These are phyloP conservation scores for Exophiala mesophila DNA, from an alignment of 2,329 filamentous ascomycete species.

Conservation along the genomic window DNA sequence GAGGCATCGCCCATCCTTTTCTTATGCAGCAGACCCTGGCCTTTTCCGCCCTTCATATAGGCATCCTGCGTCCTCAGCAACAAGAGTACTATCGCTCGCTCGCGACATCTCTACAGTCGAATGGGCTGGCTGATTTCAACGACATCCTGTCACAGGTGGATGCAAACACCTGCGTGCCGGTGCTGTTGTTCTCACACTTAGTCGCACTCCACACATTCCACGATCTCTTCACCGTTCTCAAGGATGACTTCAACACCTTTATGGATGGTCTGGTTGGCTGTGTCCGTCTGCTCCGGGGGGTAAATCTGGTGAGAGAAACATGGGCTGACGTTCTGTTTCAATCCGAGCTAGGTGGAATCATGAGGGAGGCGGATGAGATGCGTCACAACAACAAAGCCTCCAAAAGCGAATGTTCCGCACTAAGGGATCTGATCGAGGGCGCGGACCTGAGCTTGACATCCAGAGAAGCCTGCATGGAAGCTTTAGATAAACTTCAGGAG, in stretches of 20 bases:
- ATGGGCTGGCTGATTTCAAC: conserved; percentile 16
- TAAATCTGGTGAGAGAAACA: conserved; percentile 12
- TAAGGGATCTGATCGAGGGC: conserved; percentile 11
- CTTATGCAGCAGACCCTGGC: conserved; percentile 27
- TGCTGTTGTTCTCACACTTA: conserved; percentile 20
- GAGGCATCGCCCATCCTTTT: conserved; percentile 31
- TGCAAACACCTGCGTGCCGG: conserved; percentile 11
- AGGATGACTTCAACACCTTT: conserved; percentile 34
- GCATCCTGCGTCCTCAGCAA: conserved; percentile 30
- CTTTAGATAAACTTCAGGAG: conserved; percentile 11
- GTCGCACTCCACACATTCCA: conserved; percentile 33
- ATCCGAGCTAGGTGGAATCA: conserved; percentile 9
- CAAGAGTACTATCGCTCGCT: conserved; percentile 10
- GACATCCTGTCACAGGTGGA: conserved; percentile 9
- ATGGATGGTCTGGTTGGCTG: conserved; percentile 27
- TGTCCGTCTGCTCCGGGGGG: conserved; percentile 28
- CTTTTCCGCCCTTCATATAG: conserved; percentile 32
- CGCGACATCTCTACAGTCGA: conserved; percentile 16
- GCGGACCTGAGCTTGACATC: conserved; percentile 16
- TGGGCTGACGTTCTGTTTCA: conserved; percentile 6
- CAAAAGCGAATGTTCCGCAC: conserved; percentile 6
- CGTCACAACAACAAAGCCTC: conserved; percentile 2
- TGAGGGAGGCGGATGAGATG: neutral
- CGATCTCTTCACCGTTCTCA: conserved; percentile 42
- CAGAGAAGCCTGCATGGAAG: conserved; percentile 6